Conservation (phyloP, 2,329 filamentous ascomycete species). For the Phoma sp. region DNA sequence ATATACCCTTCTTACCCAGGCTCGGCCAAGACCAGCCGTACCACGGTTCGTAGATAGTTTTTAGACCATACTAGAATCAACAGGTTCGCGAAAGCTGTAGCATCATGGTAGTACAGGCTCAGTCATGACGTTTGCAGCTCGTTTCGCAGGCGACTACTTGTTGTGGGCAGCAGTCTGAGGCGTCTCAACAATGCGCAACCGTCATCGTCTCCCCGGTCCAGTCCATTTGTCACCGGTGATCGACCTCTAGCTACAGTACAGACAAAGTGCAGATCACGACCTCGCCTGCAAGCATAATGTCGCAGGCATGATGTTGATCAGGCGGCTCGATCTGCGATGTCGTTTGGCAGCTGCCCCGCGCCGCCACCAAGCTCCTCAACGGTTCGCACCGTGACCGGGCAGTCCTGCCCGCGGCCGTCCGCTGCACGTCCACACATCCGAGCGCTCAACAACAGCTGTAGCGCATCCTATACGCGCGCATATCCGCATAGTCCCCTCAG, state of each 20-base stretch:
- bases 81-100: not conserved
- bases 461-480: conserved; percentile 33
- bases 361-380: conserved; percentile 28
- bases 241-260: not conserved
- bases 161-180: not conserved
- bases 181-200: no score
- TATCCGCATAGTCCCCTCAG: conserved; percentile 20
- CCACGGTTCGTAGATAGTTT: conserved; percentile 19
- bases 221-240: not conserved
- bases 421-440: conserved; percentile 35
- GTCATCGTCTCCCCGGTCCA: not conserved
- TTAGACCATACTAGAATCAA: conserved; percentile 7
- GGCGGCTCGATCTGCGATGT: not conserved
- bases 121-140: conserved; percentile 3
- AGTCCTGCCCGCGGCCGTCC: conserved; percentile 19
- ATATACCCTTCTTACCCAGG: conserved; percentile 24
- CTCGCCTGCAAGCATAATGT: not conserved
- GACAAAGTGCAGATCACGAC: not conserved
- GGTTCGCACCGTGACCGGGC: conserved; percentile 26
- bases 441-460: conserved; percentile 46
- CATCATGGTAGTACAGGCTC: not conserved
- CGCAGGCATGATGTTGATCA: conserved; percentile 7
- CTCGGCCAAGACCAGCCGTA: conserved; percentile 10
- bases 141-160: not conserved
- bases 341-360: conserved; percentile 17